Conservation (phyloP, 208 protist genomes). For the Naegleria gruberi region DNA sequence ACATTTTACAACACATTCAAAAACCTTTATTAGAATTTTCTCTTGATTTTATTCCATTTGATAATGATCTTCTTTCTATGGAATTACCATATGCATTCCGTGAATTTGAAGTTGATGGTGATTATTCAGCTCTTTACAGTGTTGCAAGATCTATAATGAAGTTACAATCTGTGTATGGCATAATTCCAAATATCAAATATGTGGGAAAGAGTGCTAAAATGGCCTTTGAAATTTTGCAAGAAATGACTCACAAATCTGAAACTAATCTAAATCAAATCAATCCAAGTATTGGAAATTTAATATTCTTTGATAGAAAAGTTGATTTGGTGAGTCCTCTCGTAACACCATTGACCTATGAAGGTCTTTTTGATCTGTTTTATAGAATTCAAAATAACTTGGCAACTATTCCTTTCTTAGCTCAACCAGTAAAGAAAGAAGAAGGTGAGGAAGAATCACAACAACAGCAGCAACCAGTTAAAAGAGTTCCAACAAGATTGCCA, state of each 20-base stretch:
- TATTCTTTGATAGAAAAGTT: conserved; percentile 23
- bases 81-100: neutral
- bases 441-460: neutral
- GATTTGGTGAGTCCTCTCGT: conserved; percentile 14
- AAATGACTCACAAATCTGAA: neutral
- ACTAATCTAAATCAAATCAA: neutral
- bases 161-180: conserved; percentile 14
- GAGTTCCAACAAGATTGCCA: neutral
- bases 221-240: neutral
- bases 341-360: conserved; percentile 26
- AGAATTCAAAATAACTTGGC: conserved; percentile 9
- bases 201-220: neutral
- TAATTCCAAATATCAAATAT: conserved; percentile 15
- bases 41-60: conserved; percentile 21
- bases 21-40: neutral
- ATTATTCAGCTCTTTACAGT: neutral
- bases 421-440: neutral
- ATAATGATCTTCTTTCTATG: conserved; percentile 16
- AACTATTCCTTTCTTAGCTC: neutral
- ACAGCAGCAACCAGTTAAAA: neutral
- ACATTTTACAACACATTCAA: neutral
- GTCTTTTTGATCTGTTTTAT: conserved; percentile 23
- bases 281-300: neutral
- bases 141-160: conserved; percentile 22
- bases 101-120: conserved; percentile 17